These are phyloP conservation scores for Globisporangium spiculum DNA, from an alignment of 352 stramenopile genomes.

Conservation along the genomic window DNA sequence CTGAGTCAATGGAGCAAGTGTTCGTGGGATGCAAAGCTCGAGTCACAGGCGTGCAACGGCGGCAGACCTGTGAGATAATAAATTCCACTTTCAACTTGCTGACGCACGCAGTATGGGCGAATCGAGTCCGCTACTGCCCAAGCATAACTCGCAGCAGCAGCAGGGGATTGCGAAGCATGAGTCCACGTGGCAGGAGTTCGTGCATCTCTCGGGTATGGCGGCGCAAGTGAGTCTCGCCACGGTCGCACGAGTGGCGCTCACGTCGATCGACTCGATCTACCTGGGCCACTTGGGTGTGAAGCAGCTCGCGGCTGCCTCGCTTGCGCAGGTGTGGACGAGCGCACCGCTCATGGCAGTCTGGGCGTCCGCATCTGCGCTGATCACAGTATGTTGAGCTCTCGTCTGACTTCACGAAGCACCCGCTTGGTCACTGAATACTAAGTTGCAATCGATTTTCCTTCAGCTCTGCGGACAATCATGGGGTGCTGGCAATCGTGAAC, in stretches of 20 bases:
- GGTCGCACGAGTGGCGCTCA: constrained; percentile 56
- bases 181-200: constrained; percentile 51
- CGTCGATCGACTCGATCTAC: constrained; percentile 74
- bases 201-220: constrained; percentile 57
- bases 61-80: neutral
- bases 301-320: constrained; percentile 61
- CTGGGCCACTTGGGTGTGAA: constrained; percentile 75
- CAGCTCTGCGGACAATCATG: constrained; percentile 74
- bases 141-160: constrained; percentile 3
- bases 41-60: neutral
- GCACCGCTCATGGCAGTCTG: constrained; percentile 63
- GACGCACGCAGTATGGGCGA: constrained; percentile 21
- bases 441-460: neutral
- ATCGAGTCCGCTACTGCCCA: constrained; percentile 46
- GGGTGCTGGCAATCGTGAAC: constrained; percentile 59
- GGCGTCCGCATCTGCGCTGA: constrained; percentile 57
- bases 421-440: neutral
- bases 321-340: constrained; percentile 71
- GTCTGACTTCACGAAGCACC: neutral
- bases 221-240: constrained; percentile 63
- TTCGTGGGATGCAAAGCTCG: neutral
- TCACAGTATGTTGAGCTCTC: constrained; percentile 34
- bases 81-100: neutral
- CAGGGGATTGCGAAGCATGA: constrained; percentile 11
- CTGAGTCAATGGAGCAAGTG: neutral